These are phyloP conservation scores for Candida ipomoeae DNA, from an alignment of 805 yeast genomes.

Conservation along the genomic window DNA sequence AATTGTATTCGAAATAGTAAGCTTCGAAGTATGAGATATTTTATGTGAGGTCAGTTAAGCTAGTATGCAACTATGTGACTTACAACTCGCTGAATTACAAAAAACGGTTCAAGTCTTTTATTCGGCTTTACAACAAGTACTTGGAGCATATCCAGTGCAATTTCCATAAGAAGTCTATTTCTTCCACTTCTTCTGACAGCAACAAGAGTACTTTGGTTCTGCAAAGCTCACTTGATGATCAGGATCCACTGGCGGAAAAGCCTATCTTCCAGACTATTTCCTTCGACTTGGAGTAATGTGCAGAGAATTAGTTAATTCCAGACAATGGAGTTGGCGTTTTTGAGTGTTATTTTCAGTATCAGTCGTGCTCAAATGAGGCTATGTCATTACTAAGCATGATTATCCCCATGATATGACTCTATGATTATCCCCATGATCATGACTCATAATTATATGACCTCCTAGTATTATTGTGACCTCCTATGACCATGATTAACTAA, in stretches of 20 bases:
- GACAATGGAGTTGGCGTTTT: too few relatives aligned
- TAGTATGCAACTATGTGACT: constrained; percentile 5
- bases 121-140: constrained; percentile 5
- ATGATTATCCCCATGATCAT: too few relatives aligned
- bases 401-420: too few relatives aligned
- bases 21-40: too few relatives aligned
- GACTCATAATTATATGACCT: too few relatives aligned
- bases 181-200: neutral
- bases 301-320: too few relatives aligned
- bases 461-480: too few relatives aligned
- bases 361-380: too few relatives aligned
- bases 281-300: neutral
- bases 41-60: neutral
- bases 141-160: neutral
- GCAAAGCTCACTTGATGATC: neutral
- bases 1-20: too few relatives aligned
- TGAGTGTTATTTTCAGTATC: too few relatives aligned
- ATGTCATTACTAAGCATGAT: too few relatives aligned
- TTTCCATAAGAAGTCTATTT: neutral
- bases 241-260: neutral
- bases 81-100: constrained; percentile 13
- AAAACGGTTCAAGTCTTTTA: constrained; percentile 7
- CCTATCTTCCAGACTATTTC: constrained; percentile 12
- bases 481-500: too few relatives aligned
- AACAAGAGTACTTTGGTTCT: neutral